Base-by-base conservation (phyloP, 257 asterid species). In the Solanum bulbocastanum region DNA sequence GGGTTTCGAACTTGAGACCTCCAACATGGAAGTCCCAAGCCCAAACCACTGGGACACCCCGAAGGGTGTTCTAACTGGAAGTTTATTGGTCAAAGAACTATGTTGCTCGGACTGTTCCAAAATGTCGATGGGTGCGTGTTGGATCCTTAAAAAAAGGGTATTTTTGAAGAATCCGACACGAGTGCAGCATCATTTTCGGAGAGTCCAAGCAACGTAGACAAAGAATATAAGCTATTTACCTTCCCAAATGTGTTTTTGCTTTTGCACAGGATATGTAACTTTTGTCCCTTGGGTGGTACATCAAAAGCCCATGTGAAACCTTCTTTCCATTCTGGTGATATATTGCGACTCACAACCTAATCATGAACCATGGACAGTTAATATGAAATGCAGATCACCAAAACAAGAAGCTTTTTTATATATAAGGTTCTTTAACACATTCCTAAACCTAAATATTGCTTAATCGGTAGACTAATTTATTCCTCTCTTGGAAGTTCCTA, bases 241-340 rank as follows among this genome's bases (percentile, higher is more conserved):
- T 94, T 96, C 85, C 98, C 98, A 13, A 96, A 96, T 88, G 98
- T 91, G 90, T 90, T 95, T 91, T 84, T 96, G 93, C 92, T 93
- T 93, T 93, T 92, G 90, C 96, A 93, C 65, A 88, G 83, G 85
- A 96, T 92, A 82, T 93, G 93, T 62, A 96, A 89, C 96, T 95
- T 96, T 90, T 96, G 98, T 86, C 98, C 98, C 91, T 93, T 96
- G 3, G 98, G 98, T n/a, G 98, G 98, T 35, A 92, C 93, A 87
- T 96, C 98, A 82, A 96, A 96, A 85, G 96, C 98, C 98, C 98
- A 96, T 25, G 96, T 93, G 93, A 96, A 96, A 75, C 88, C 91
- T 91, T 96, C 96, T 62, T 95, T 87, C 98, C 98, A 95, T 92
- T 96, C 98, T 22, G 98, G 98, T 2, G 96, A 92, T 15, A 92